A percentile compares a stretch with the other conserved stretches of the same genome.
These are phyloP conservation scores for Lolium perenne DNA, from an alignment of 176 grass and related monocot species.

Conservation along the genomic window DNA sequence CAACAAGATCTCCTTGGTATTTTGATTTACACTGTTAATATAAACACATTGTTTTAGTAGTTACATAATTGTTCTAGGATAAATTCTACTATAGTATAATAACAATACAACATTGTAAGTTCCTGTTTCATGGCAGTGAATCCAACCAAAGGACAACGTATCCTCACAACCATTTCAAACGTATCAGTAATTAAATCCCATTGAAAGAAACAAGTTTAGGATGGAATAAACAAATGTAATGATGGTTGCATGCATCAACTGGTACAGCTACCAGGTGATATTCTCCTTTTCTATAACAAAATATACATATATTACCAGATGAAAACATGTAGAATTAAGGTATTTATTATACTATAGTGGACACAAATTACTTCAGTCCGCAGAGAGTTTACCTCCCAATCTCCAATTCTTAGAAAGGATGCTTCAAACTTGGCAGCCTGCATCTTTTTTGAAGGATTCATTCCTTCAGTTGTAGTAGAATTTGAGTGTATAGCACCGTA, in stretches of 20 bases:
- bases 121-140: not conserved
- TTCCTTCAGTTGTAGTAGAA: not conserved
- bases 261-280: not conserved
- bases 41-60: not conserved
- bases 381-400: constrained; percentile 2
- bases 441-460: not conserved
- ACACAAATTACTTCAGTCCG: not conserved
- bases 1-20: constrained; percentile 64
- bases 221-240: not conserved
- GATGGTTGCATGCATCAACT: not conserved
- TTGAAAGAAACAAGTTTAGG: not conserved
- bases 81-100: not conserved
- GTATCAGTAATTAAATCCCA: not conserved
- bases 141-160: not conserved
- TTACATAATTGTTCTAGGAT: not conserved
- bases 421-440: constrained; percentile 13
- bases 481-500: not conserved
- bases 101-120: not conserved
- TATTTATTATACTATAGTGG: not conserved
- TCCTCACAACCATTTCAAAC: not conserved
- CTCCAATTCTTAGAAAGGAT: constrained; percentile 6
- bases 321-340: not conserved
- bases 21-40: constrained; percentile 40
- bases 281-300: not conserved
- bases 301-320: not conserved